phyloP scores from a whole-genome alignment of 1,284 basidiomycete genomes.

The Trametes sp. region DNA sequence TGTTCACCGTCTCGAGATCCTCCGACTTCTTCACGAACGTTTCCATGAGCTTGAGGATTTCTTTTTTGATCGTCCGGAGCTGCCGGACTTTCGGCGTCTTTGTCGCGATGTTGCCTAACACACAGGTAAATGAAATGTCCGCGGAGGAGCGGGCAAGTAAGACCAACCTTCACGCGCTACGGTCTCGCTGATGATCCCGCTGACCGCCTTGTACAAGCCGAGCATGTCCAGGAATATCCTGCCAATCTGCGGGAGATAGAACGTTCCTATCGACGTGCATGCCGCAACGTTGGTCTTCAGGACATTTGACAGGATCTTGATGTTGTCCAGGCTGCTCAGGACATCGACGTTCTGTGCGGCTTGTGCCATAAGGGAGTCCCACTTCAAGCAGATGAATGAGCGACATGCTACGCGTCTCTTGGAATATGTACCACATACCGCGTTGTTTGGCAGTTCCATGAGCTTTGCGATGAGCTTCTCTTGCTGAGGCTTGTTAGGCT shows the following conservation, averaged over 20 bases:
- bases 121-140: neutral
- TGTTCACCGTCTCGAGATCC: conserved; percentile 92
- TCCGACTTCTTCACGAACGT: conserved; percentile 98
- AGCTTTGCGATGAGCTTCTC: conserved; percentile 95
- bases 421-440: conserved; percentile 58
- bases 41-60: conserved; percentile 96
- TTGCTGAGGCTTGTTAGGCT: conserved; percentile 97
- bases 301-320: conserved; percentile 97
- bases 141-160: conserved; percentile 3
- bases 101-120: conserved; percentile 86
- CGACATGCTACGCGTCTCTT: neutral
- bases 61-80: conserved; percentile 97
- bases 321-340: conserved; percentile 90
- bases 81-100: conserved; percentile 98
- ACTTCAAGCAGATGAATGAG: conserved; percentile 55
- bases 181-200: conserved; percentile 96
- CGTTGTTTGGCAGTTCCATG: conserved; percentile 98
- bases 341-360: conserved; percentile 95
- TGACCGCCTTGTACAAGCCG: conserved; percentile 97
- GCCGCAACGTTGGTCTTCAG: conserved; percentile 99
- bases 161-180: conserved; percentile 84
- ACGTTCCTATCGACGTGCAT: conserved; percentile 95
- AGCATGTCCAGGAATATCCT: conserved; percentile 99
- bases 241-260: conserved; percentile 97
- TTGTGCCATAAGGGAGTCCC: conserved; percentile 98